These are phyloP conservation scores for Eurotiales sp. DNA, from an alignment of 2,329 filamentous ascomycete species.

Conservation along the genomic window DNA sequence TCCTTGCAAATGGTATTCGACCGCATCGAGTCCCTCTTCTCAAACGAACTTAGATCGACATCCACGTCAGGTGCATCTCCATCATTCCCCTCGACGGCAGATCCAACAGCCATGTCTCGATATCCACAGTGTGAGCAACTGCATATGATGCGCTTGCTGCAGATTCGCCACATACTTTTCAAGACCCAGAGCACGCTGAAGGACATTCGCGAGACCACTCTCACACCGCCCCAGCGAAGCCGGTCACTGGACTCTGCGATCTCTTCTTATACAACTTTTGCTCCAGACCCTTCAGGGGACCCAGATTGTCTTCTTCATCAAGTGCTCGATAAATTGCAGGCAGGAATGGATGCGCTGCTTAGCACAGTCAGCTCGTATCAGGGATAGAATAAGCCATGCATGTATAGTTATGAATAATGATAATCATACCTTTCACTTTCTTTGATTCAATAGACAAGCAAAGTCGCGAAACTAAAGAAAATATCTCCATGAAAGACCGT, in stretches of 20 bases:
- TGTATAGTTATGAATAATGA: not conserved
- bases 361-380: not conserved
- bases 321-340: constrained; percentile 6
- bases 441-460: no score
- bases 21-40: constrained; percentile 2
- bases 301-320: constrained; percentile 9
- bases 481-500: no score
- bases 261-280: not conserved
- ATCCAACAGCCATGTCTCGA: not conserved
- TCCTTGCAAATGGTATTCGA: constrained; percentile 14
- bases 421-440: no score
- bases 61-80: not conserved
- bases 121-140: not conserved
- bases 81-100: not conserved
- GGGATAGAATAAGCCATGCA: not conserved
- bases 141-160: not conserved
- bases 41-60: not conserved
- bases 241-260: constrained; percentile 7
- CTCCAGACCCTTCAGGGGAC: not conserved
- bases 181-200: constrained; percentile 6
- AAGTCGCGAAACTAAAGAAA: no score
- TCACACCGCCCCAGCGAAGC: not conserved
- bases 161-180: constrained; percentile 13
- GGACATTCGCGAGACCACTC: not conserved
- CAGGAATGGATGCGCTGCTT: constrained; percentile 7